Conservation (phyloP, 2,329 filamentous ascomycete species). For the Fusarium hostae region DNA sequence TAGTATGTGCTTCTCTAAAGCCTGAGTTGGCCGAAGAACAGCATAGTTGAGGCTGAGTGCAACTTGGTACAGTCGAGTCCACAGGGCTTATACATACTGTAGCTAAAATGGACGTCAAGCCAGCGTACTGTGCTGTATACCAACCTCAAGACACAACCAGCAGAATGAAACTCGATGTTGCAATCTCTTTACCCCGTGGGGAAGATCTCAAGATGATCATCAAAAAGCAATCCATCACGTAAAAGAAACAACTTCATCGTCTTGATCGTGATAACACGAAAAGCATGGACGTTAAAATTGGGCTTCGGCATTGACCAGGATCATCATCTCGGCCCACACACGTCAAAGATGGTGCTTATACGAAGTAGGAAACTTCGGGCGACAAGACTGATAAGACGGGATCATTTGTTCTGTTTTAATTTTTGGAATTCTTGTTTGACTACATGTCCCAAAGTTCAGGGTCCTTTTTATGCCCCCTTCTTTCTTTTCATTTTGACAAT, state of each 20-base stretch:
- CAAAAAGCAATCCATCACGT: slow-evolving; percentile 20
- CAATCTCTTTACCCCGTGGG: slow-evolving; percentile 35
- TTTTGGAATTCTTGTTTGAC: slow-evolving; percentile 9
- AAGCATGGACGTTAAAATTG: slow-evolving; percentile 17
- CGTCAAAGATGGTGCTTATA: slow-evolving; percentile 10
- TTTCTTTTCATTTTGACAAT: slow-evolving; percentile 10
- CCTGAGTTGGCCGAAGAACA: not conserved
- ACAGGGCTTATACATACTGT: not conserved
- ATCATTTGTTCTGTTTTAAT: not conserved
- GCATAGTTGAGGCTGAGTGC: not conserved
- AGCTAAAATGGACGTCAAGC: not conserved
- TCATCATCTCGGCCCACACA: slow-evolving; percentile 2
- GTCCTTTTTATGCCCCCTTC: slow-evolving; percentile 5
- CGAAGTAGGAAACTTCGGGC: slow-evolving; percentile 27
- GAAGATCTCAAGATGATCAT: slow-evolving; percentile 26
- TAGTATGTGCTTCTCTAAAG: not conserved
- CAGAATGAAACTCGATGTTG: not conserved
- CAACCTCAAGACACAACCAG: not conserved
- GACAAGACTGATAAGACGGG: slow-evolving; percentile 7
- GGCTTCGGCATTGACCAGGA: not conserved
- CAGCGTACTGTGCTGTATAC: not conserved
- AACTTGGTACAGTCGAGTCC: not conserved
- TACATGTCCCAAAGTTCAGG: not conserved
- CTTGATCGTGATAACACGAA: slow-evolving; percentile 3
- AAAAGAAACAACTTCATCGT: slow-evolving; percentile 1